Percentiles rank a stretch among this genome's conserved stretches.
phyloP scores from a whole-genome alignment of 1,139 yeast species.

The Debaryomyces subglobosus region DNA sequence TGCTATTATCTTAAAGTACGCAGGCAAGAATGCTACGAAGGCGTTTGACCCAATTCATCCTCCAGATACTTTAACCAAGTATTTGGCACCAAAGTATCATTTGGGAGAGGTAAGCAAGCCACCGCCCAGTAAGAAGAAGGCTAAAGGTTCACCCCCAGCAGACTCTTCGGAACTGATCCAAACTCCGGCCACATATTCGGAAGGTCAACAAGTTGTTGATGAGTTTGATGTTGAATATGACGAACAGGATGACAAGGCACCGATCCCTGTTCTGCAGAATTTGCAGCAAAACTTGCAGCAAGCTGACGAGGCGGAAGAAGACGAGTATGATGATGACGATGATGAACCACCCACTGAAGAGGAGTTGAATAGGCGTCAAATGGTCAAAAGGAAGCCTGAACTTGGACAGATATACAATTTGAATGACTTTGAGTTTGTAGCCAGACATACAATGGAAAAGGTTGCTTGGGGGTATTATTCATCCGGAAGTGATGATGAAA shows the following conservation, averaged over 20 bases:
- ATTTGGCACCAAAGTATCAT: conserved; percentile 35
- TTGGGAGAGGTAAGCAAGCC: conserved; percentile 36
- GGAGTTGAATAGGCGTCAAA: conserved; percentile 31
- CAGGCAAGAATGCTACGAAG: conserved; percentile 63
- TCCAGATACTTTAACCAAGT: conserved; percentile 64
- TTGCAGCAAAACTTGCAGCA: conserved; percentile 10
- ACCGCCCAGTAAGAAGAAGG: conserved; percentile 13
- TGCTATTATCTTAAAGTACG: conserved; percentile 53
- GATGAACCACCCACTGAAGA: conserved; percentile 38
- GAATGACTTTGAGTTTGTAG: conserved; percentile 83
- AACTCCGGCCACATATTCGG: background rate
- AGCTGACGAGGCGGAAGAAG: conserved; percentile 18
- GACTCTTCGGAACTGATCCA: conserved; percentile 4
- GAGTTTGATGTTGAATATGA: conserved; percentile 53
- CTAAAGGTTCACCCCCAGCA: conserved; percentile 7
- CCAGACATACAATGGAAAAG: conserved; percentile 67
- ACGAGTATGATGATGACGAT: conserved; percentile 31
- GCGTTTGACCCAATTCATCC: conserved; percentile 82
- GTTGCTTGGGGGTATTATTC: conserved; percentile 93
- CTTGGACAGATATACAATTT: conserved; percentile 67
- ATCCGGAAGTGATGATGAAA: conserved; percentile 91
- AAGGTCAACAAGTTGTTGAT: conserved; percentile 29
- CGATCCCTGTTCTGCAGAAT: conserved; percentile 22
- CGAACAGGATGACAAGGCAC: conserved; percentile 40
- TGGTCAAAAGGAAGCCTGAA: conserved; percentile 55